Conservation (phyloP, 148 eudicot genomes). For the Rhododendron griersonianum region DNA sequence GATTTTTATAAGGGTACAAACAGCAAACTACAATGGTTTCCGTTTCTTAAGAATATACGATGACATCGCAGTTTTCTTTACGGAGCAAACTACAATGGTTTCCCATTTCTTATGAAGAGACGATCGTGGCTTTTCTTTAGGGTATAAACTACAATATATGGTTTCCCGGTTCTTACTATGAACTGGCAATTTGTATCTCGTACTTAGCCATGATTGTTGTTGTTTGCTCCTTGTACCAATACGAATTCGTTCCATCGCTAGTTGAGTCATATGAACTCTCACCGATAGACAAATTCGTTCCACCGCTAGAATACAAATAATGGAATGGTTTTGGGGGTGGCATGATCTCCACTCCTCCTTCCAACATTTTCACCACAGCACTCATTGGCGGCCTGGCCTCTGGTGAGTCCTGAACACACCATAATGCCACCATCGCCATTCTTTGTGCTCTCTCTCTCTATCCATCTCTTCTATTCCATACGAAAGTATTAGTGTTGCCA, state of each 20-base stretch:
- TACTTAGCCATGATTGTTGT: conserved; percentile 2
- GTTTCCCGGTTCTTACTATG: background rate
- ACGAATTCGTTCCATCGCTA: background rate
- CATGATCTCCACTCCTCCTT: background rate
- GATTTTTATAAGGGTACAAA: too few species aligned
- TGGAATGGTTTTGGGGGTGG: background rate
- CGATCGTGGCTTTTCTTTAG: background rate
- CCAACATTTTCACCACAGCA: background rate
- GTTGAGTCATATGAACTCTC: background rate
- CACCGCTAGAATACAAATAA: background rate
- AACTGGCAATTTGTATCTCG: too few species aligned
- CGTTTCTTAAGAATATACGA: background rate
- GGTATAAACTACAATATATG: background rate
- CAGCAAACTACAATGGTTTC: too few species aligned
- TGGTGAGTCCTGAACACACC: background rate
- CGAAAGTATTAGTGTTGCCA: background rate
- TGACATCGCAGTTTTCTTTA: background rate
- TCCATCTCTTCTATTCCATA: background rate
- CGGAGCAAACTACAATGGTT: too few species aligned
- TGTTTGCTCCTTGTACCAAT: conserved; percentile 4
- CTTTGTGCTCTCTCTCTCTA: background rate
- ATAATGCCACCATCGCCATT: background rate
- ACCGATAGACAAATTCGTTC: background rate
- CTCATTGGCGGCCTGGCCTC: background rate
- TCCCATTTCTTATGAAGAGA: too few species aligned